Evolutionary conservation across 148 eudicot species (phyloP), one percentile per base, ranked within the genome.

Genomic region (Heliamphora exappendiculata): DNA sequence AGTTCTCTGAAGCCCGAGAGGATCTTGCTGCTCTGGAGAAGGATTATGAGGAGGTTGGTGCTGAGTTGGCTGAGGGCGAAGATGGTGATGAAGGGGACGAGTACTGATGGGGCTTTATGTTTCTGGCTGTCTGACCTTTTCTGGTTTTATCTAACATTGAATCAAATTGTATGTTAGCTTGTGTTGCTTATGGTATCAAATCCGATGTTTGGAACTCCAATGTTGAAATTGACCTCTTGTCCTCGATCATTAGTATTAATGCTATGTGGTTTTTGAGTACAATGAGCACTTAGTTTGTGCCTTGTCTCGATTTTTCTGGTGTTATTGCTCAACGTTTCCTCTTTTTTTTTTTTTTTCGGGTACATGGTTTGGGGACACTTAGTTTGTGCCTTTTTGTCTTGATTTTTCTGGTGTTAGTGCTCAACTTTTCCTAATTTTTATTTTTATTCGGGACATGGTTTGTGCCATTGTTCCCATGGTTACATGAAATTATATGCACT

Each of bases 1-100:
- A 81, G 74, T 81, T 81, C 67, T 81, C 81, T 1, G 84, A 81
- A 44, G 84, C 84, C 16, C 80, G 84, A 0, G 81, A 81, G 58
- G 81, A 81, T 77, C 84, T 81, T 58, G 84, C 84, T 13, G 84
- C 84, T 13, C 78, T 77, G 33, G 84, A 81, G 81, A 81, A 81
- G 74, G 84, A 81, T 57, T 77, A 81, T 12, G 84, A 81, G 44
- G 84, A 81, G 78, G 84, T 81, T 37, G 84, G 84, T 51, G 78
- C 78, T 12, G 81, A 81, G 70, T 54, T 53, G 29, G 78, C 45
- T 11, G 84, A 78, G 64, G 84, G 80, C 44, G 80, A 81, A 10
- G 84, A 81, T 28, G 80, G 83, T 31, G 83, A 81, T 37, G 84
- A 77, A 49, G 78, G 81, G 36, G 81, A 81, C 10, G 84, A 81